Evolutionary conservation across 345 rosid species (phyloP).

Genomic region (Citrus sinensis): DVS_A1.0 CM039162.1:24678001-24678500

Average conservation of each 20-base stretch:
- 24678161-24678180: background rate
- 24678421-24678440: background rate
- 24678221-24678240: background rate
- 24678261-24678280: slow-evolving; percentile 17
- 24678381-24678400: slow-evolving; percentile 17
- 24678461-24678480: background rate
- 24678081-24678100: background rate
- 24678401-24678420: background rate
- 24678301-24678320: background rate
- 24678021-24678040: background rate
- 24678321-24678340: background rate
- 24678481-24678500: background rate
- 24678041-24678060: background rate
- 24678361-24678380: background rate
- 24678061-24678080: background rate
- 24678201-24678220: background rate
- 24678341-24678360: background rate
- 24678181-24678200: background rate
- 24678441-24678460: background rate
- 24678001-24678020: background rate
- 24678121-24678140: background rate
- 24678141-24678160: background rate
- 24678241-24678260: background rate
- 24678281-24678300: background rate
- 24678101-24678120: background rate